phyloP scores from a whole-genome alignment of 305 asterid genomes.

The Fraxinus sp. region DNA sequence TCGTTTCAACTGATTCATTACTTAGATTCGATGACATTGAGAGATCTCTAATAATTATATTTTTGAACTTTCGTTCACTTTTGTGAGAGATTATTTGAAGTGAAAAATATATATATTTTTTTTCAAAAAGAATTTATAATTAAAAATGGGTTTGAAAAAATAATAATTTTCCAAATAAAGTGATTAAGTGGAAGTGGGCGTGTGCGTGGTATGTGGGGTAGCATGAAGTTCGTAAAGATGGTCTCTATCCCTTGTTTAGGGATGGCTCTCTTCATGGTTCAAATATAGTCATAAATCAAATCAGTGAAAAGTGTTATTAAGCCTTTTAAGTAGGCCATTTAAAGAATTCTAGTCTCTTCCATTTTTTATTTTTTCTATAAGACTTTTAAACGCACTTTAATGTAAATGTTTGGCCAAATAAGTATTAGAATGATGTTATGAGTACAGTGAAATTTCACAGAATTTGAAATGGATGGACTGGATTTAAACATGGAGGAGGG shows the following conservation, averaged over 20 bases:
- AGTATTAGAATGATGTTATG: too few species aligned
- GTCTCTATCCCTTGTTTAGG: slow-evolving; percentile 34
- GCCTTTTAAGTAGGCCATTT: not conserved
- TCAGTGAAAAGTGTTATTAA: slow-evolving; percentile 36
- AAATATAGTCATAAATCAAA: slow-evolving; percentile 37
- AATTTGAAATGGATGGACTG: too few species aligned
- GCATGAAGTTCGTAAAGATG: slow-evolving; percentile 18
- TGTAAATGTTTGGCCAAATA: not conserved
- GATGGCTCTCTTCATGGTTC: slow-evolving; percentile 33
- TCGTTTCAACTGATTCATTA: too few species aligned
- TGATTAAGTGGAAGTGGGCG: slow-evolving; percentile 18
- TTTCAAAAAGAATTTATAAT: too few species aligned
- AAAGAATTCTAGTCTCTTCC: not conserved
- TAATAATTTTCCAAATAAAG: not conserved
- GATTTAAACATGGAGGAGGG: too few species aligned
- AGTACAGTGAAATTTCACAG: too few species aligned
- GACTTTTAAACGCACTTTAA: not conserved
- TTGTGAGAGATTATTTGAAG: too few species aligned
- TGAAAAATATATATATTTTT: too few species aligned
- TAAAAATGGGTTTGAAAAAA: too few species aligned
- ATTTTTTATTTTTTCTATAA: not conserved
- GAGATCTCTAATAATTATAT: too few species aligned
- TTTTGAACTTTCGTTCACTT: too few species aligned
- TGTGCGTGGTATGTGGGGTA: not conserved
- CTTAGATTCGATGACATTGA: too few species aligned